These are phyloP conservation scores for Daldinia concentrica DNA, from an alignment of 495 filamentous ascomycete species.

Conservation along the genomic window DNA sequence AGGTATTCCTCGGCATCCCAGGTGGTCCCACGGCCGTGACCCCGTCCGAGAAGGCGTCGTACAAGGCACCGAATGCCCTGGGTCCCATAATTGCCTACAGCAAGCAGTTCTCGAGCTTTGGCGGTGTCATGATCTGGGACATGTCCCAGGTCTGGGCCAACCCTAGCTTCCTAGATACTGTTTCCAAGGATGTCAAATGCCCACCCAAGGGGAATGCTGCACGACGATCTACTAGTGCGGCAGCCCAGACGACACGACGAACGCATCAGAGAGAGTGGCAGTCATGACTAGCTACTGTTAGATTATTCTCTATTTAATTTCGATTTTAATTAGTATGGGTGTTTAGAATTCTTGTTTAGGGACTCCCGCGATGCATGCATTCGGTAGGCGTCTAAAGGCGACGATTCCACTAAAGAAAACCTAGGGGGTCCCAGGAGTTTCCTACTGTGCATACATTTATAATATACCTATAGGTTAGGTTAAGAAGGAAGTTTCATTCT, in stretches of 20 bases:
- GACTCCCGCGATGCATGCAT: too few relatives aligned
- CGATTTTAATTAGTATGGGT: too few relatives aligned
- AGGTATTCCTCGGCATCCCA: slow-evolving; percentile 72
- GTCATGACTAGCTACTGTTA: not conserved
- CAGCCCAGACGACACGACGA: slow-evolving; percentile 6
- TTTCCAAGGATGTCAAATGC: slow-evolving; percentile 28
- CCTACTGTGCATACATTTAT: not conserved
- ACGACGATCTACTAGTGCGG: slow-evolving; percentile 11
- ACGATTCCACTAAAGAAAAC: too few relatives aligned
- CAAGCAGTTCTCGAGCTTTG: slow-evolving; percentile 66
- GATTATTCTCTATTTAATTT: not conserved
- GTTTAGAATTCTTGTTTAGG: too few relatives aligned
- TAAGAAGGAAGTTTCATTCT: not conserved
- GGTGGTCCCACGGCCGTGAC: slow-evolving; percentile 65
- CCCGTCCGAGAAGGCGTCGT: slow-evolving; percentile 65
- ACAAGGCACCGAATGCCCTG: slow-evolving; percentile 57
- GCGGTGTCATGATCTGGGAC: slow-evolving; percentile 80
- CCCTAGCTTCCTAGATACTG: slow-evolving; percentile 58
- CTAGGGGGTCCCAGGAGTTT: too few relatives aligned
- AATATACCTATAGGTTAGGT: not conserved
- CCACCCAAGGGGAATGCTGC: slow-evolving; percentile 7
- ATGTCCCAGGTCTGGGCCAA: slow-evolving; percentile 68
- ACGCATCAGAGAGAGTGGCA: slow-evolving; percentile 32
- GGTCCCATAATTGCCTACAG: slow-evolving; percentile 59
- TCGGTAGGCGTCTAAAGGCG: too few relatives aligned